Base-by-base conservation (phyloP, 176 grass and related monocot species). In the Secale cereale region DNA sequence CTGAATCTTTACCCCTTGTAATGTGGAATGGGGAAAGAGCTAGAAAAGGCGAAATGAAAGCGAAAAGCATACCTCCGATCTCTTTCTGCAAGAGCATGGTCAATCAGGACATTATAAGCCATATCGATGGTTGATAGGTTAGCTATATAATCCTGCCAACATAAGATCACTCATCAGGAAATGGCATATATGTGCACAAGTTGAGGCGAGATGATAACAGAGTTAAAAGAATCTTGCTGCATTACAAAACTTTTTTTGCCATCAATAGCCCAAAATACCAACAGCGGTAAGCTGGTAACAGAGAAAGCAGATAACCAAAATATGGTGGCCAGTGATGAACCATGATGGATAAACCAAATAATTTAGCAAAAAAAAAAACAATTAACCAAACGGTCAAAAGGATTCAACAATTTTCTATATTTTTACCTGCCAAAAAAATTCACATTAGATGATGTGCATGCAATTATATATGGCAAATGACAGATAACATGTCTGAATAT, bases 41-140 rank as follows among this genome's bases (percentile, higher is more conserved):
- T 29, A 77, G 25, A 60, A 59, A 80, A 70, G 17, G 86, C 67
- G 65, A 41, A 67, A 36, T 86, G 30, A 59, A 70, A 66, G 70
- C 45, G 48, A 54, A 78, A 85, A 91, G 70, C 76, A 85, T 89
- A 98, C 97, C 97, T 99, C 52, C 97, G 85, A 84, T 99, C 97
- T 88, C 90, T 95, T 88, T 99, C 93, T 71, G 97, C 93, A 82
- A 99, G 91, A 14, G 97, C 93, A 84, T 99, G 91, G 70, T 99
- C 97, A 59, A 99, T 89, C 65, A 99, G 97, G 29, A 96, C 90
- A 85, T 83, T 94, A 82, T 99, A 99, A 60, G 93, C 97, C 90
- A 99, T 96, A 74, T 99, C 97, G 33, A 91, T 87, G 71, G 93
- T 99, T 77, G 93, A 86, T 36, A 65, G 84, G 88, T 88, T 92